These are phyloP conservation scores for Neonectria ditissima DNA, from an alignment of 2,329 filamentous ascomycete genomes.

Conservation along the genomic window DNA sequence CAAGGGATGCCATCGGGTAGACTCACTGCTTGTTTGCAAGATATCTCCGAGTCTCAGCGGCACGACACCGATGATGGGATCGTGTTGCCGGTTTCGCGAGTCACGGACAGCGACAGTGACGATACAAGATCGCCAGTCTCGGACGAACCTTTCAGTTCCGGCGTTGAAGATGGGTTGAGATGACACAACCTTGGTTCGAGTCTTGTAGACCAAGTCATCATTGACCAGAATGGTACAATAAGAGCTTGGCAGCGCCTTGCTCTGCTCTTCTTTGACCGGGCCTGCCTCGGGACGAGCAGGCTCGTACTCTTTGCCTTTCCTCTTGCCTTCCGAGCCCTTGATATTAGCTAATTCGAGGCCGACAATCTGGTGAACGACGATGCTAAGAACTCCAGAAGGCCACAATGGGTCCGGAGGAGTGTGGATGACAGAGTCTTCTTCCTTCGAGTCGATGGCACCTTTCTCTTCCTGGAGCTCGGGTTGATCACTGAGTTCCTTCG, in stretches of 20 bases:
- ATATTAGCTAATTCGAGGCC: conserved; percentile 93
- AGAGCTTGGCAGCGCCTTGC: conserved; percentile 83
- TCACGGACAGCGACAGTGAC: conserved; percentile 91
- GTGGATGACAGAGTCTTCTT: conserved; percentile 87
- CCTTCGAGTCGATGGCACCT: conserved; percentile 74
- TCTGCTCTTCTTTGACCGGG: conserved; percentile 86
- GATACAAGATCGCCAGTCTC: conserved; percentile 91
- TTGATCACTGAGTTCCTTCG: conserved; percentile 77
- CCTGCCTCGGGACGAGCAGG: conserved; percentile 85
- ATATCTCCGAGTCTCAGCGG: conserved; percentile 89
- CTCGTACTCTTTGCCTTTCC: conserved; percentile 88
- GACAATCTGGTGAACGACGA: conserved; percentile 94
- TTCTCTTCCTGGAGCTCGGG: conserved; percentile 87
- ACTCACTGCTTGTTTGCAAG: conserved; percentile 86
- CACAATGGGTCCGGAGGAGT: conserved; percentile 96
- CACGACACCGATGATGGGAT: conserved; percentile 92
- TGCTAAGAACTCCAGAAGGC: conserved; percentile 88
- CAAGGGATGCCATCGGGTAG: conserved; percentile 94
- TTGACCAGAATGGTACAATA: conserved; percentile 95
- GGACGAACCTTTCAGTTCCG: conserved; percentile 90
- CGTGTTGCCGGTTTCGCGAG: conserved; percentile 88
- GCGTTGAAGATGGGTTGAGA: conserved; percentile 98
- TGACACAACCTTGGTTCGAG: conserved; percentile 92
- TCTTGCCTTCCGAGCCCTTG: conserved; percentile 83
- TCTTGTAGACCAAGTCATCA: conserved; percentile 91